Evolutionary conservation across 2,329 filamentous ascomycete species (phyloP).

Genomic region (Ceratocystis harringtonii): DNA sequence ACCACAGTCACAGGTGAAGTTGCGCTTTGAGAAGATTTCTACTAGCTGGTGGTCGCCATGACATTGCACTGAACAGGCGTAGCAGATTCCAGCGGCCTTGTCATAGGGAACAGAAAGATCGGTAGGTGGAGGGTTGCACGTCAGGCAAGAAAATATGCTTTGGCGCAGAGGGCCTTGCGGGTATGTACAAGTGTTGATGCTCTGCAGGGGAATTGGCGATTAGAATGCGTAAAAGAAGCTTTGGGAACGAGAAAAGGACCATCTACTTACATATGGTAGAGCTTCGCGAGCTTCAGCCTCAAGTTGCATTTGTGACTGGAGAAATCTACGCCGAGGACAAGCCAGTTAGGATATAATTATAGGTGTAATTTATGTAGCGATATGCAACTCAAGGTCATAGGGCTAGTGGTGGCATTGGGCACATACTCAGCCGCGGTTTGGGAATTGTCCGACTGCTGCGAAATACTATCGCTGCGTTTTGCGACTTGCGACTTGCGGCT

Average conservation of each 20-base stretch:
- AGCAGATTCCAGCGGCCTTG: slow-evolving; percentile 72
- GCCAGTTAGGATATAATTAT: not conserved
- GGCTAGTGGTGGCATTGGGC: not conserved
- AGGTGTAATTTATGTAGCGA: not conserved
- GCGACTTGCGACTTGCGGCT: slow-evolving; percentile 14
- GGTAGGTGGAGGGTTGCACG: slow-evolving; percentile 71
- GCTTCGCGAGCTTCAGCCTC: slow-evolving; percentile 92
- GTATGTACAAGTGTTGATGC: slow-evolving; percentile 86
- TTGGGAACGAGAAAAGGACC: not conserved
- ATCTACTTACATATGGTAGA: slow-evolving; percentile 67
- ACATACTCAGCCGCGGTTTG: slow-evolving; percentile 58
- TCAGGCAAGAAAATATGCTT: slow-evolving; percentile 80
- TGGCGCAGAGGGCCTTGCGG: slow-evolving; percentile 80
- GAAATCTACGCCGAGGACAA: slow-evolving; percentile 45
- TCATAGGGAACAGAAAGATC: slow-evolving; percentile 38
- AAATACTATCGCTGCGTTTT: slow-evolving; percentile 43
- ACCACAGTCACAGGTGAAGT: slow-evolving; percentile 94
- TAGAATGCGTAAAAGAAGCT: slow-evolving; percentile 1
- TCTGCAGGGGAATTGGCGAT: slow-evolving; percentile 35
- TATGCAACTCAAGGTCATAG: not conserved
- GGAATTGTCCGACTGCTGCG: slow-evolving; percentile 44
- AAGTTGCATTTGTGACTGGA: slow-evolving; percentile 74
- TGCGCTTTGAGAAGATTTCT: slow-evolving; percentile 87
- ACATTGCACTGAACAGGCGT: slow-evolving; percentile 90
- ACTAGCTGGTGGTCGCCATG: slow-evolving; percentile 91